Evolutionary conservation across 2,329 filamentous ascomycete genomes (phyloP).

Genomic region (Apiospora hydei): DNA sequence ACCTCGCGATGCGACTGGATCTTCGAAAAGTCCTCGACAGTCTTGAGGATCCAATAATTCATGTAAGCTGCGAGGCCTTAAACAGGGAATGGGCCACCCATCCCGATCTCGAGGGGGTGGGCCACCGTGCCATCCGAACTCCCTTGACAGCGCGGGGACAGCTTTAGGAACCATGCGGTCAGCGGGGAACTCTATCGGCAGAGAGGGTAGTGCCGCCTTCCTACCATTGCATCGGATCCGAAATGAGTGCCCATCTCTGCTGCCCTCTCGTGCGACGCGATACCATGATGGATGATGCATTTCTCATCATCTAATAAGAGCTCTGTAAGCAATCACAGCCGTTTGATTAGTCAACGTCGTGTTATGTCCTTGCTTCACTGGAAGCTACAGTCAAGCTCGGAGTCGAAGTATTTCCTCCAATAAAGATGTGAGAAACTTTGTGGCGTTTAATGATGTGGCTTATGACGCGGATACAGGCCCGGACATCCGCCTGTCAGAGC

Average conservation of each 20-base stretch:
- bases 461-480: background rate
- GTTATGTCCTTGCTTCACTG: background rate
- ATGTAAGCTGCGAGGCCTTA: background rate
- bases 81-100: background rate
- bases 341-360: background rate
- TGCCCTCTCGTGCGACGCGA: background rate
- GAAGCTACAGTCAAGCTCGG: background rate
- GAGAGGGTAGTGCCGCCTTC: constrained; percentile 9
- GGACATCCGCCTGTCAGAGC: background rate
- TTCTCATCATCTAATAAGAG: constrained; percentile 1
- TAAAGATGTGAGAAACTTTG: background rate
- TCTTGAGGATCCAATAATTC: background rate
- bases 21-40: background rate
- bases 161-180: background rate
- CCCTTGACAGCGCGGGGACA: background rate
- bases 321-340: background rate
- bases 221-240: background rate
- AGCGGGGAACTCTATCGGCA: background rate
- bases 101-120: background rate
- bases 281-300: background rate
- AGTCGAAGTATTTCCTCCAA: background rate
- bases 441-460: background rate
- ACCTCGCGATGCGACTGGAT: background rate
- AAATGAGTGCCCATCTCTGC: background rate
- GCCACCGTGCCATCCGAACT: background rate